Percentiles rank a stretch among this genome's conserved stretches.
These are phyloP conservation scores for Fusarium oligoseptatum DNA, from an alignment of 2,329 filamentous ascomycete species.

Conservation along the genomic window DNA sequence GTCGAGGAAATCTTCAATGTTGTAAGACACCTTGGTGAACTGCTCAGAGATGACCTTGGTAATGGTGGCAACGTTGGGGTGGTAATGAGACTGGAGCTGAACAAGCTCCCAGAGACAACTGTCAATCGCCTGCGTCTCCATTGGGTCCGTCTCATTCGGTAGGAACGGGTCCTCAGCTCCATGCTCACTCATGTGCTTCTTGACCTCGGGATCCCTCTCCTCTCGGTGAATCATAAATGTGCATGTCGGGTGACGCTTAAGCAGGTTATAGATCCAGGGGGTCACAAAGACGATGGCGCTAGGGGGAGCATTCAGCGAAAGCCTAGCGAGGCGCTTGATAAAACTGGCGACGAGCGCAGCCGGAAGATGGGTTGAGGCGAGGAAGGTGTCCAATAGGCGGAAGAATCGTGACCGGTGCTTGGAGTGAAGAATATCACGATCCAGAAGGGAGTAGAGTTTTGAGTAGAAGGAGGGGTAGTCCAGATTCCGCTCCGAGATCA, in stretches of 20 bases:
- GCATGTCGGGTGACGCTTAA: slow-evolving; percentile 89
- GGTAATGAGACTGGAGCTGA: slow-evolving; percentile 91
- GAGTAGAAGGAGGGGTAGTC: slow-evolving; percentile 95
- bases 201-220: slow-evolving; percentile 68
- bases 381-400: slow-evolving; percentile 89
- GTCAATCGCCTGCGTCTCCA: slow-evolving; percentile 88
- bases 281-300: slow-evolving; percentile 89
- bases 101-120: slow-evolving; percentile 96
- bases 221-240: slow-evolving; percentile 96
- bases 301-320: slow-evolving; percentile 90
- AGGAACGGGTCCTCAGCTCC: slow-evolving; percentile 81
- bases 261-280: slow-evolving; percentile 95
- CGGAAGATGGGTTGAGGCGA: slow-evolving; percentile 91
- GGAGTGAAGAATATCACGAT: slow-evolving; percentile 88
- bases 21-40: slow-evolving; percentile 96
- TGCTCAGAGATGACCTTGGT: slow-evolving; percentile 95
- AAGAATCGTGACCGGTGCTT: slow-evolving; percentile 96
- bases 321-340: slow-evolving; percentile 89
- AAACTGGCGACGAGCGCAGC: slow-evolving; percentile 93
- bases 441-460: slow-evolving; percentile 93
- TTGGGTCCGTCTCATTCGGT: slow-evolving; percentile 81
- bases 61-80: slow-evolving; percentile 95
- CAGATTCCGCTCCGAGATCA: slow-evolving; percentile 93
- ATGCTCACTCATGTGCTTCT: slow-evolving; percentile 70
- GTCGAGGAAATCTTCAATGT: slow-evolving; percentile 96